Base-by-base conservation (phyloP, 129 eudicot genomes). In the Kitagawia praeruptora region DNA sequence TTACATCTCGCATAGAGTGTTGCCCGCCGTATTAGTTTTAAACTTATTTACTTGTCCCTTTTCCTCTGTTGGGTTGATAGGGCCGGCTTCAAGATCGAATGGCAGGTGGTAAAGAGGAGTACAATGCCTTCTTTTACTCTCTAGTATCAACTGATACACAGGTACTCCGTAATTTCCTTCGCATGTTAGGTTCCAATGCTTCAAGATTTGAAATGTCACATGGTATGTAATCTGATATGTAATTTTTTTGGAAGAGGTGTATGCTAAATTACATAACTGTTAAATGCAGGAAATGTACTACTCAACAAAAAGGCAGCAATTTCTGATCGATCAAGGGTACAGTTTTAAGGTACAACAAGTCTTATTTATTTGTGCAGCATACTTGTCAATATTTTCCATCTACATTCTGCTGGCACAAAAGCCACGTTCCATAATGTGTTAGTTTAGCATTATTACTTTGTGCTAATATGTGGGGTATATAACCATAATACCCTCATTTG, bases 61-160 rank as follows among this genome's bases (percentile, higher is more conserved):
- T 78, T 74, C 70, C n/a, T 31, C 31, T 79, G 28, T 53, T 6
- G 85, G 75, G 82, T 85, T 80, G 70, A 75, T 84, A 96, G 99
- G 99, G 99, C 63, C 88, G 89, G 75, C 94, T 84, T 77, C 94
- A 96, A 79, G 99, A 96, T 84, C 86, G 99, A 77, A 84, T 96
- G 91, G 93, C 97, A 4, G 99, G 99, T 66, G 99, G 99, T 75
- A 96, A 96, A 84, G 99, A 96, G 85, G 99, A 96, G 87, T 96
- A 96, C 76, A 96, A 96, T 81, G 99, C 99, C 34, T 96, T 96
- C 80, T 96, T 96, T 86, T 92, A 96, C 86, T 96, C 99, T 75
- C 87, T 96, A 54, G 99, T 96, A 70, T 96, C 98, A 44, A 96
- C 99, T n/a, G 99, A 96, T 88, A 96, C 99, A 46, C 99, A 92